Evolutionary conservation across 2,329 filamentous ascomycete species (phyloP), one percentile per base, ranked within the genome.

Genomic region (Rhytidhysteron rufulum): DNA sequence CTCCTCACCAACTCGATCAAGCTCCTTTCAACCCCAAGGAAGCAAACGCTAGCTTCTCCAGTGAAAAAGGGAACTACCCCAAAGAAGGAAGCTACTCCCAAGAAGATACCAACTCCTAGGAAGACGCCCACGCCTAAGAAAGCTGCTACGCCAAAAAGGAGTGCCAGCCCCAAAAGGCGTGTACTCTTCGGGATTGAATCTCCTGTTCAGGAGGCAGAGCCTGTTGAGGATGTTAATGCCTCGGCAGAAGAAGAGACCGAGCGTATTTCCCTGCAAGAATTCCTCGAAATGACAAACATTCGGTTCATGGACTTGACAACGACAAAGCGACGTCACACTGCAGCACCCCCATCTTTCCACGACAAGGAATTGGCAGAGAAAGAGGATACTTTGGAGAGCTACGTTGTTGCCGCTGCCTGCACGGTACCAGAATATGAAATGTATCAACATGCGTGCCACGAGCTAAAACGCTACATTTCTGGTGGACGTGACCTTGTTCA

Each of bases 271-370:
- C 74, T 98, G 3, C 88, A 95, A 53, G 86, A 95, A 39, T 98
- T 98, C 67, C 71, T 98, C 32, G 88, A 94, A 47, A 83, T 95
- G 81, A 96, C 91, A 2, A 94, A 88, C 43, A 95, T 98, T 55
- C 87, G 90, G 39, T 98, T 98, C 69, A 96, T 98, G 86, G 93
- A 98, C 61, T 74, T 98, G 36, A 95, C 85, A n/a, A 95, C 91
- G 0, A 96, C 90, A 1, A 97, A 97, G 63, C 78, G 91, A 50
- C 79, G 93, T 40, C 86, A 94, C 54, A 97, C 91, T 0, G 82
- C 85, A 33, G 62, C 60, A 20, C 63, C 63, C 25, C 45, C 60
- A 27, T 52, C 55, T 1, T 65, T 66, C 40, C 57, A 55, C 32
- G 60, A 62, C 19, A 58, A 57, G 25, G 63, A 63, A 15, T 55